Evolutionary conservation across 2,329 filamentous ascomycete genomes (phyloP), one percentile per base, ranked within the genome.

Genomic region (Aureobasidium vineae): DNA sequence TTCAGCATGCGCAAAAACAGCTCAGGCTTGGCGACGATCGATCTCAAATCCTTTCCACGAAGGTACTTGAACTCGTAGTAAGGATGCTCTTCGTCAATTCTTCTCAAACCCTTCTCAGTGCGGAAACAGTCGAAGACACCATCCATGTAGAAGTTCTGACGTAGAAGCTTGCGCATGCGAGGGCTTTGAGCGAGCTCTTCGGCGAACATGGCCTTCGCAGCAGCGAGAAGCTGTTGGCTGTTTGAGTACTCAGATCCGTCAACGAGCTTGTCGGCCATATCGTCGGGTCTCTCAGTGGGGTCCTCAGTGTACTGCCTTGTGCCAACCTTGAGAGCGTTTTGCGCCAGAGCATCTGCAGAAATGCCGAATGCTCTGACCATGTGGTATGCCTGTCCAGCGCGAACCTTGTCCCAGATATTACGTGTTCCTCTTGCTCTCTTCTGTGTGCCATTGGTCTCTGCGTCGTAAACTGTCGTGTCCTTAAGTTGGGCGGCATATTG

Each of bases 1-100:
- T 92, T 96, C 77, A 98, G 87, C 95, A 99, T 99, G 79, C 96
- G 94, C 66, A 99, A 81, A 76, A 95, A 99, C 31, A 97, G 82
- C 70, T 97, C 93, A 1, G 95, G 95, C 63, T 90, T 88, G 63
- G 88, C 86, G 2, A 92, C 90, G 67, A 98, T 85, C 70, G 95
- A 90, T 49, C 83, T 82, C 68, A 97, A 90, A 8, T 91, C 90
- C 77, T 97, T 93, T 72, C 95, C 92, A 70, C 92, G 88, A 23
- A 99, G 83, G 72, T 99, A 99, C 78, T 99, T 97, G 81, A 99
- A 91, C 77, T 98, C 95, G 75, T 98, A 98, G 77, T 96, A 98
- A 0, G 92, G 92, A 73, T 98, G 93, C 28, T 95, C 88, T 69
- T 98, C 94, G 72, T 97, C 93, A 71, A 99, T 98, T 74, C 91